A percentile compares a stretch with the other conserved stretches of the same genome.
Conservation (phyloP, 2,329 filamentous ascomycete genomes). For the Sclerotiophoma versabilis region DNA sequence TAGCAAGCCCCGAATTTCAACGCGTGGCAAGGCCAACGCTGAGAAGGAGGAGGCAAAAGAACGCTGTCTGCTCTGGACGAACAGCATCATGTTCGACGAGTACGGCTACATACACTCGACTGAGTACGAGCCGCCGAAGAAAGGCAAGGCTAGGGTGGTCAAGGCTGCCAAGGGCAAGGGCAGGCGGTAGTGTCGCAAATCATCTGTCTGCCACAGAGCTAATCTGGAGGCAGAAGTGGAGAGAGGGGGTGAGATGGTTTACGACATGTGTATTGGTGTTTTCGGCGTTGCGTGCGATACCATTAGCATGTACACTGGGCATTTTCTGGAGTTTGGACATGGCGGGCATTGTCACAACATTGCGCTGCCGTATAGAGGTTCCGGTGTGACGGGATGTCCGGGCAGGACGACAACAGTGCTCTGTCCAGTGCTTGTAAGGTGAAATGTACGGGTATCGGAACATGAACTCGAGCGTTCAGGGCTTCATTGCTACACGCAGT, state of each 20-base stretch:
- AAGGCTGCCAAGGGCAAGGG: slow-evolving; percentile 41
- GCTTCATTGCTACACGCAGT: not conserved
- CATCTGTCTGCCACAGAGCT: not conserved
- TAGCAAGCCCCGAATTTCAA: slow-evolving; percentile 64
- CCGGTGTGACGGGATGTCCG: not conserved
- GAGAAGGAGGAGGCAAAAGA: slow-evolving; percentile 61
- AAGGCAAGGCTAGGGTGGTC: slow-evolving; percentile 52
- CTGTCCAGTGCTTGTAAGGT: not conserved
- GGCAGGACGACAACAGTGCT: not conserved
- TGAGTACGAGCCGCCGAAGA: slow-evolving; percentile 56
- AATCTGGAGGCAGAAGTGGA: no score
- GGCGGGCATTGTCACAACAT: not conserved
- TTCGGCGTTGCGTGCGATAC: slow-evolving; percentile 32
- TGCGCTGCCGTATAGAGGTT: slow-evolving; percentile 8
- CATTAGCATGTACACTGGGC: slow-evolving; percentile 27
- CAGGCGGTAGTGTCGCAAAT: slow-evolving; percentile 23
- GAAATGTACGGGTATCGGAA: no score
- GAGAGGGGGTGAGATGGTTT: slow-evolving; percentile 19
- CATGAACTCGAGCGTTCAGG: no score
- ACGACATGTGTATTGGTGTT: slow-evolving; percentile 31
- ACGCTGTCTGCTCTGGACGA: slow-evolving; percentile 71
- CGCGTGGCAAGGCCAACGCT: slow-evolving; percentile 67
- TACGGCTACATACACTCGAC: slow-evolving; percentile 68
- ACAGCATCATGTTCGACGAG: slow-evolving; percentile 65
- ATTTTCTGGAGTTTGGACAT: slow-evolving; percentile 26